Base-by-base conservation (phyloP, 495 filamentous ascomycete species). In the Entonaema liquescens region DNA sequence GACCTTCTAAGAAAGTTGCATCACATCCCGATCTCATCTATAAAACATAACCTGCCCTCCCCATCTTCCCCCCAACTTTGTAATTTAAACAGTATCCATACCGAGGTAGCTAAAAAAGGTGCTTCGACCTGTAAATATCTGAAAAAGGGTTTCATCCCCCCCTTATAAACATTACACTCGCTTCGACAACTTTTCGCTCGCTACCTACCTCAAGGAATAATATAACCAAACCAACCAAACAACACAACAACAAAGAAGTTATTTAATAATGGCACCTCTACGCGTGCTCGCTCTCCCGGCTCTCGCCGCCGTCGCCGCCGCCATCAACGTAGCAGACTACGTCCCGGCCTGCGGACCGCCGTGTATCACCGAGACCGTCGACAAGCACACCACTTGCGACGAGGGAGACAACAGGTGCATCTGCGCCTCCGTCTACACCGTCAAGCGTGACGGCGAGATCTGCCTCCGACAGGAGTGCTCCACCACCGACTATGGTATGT, bases 381-480 rank as follows among this genome's bases (percentile, higher is more conserved):
- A 42, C 35, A 40, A 69, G 42, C 62, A 76, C 58, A 81, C 80
- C 31, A 75, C 65, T 38, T 85, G 83, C 74, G 65, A 35, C 21
- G 28, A 38, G 28, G 69, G 64, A 59, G 83, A 85, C 77, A 79
- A 77, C 70, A 47, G 69, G 42, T 85, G 84, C 76, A 78, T 82
- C 67, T 86, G 84, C 77, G 57, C 56, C 53, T 35, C 74, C 23
- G 68, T 74, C 28, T 77, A 77, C 63, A 74, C 75, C 19, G 53
- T 77, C 56, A 75, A 74, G 69, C 75, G 75, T 2, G 73, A 77
- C 44, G 75, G 75, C 38, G 75, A 77, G 66, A 68, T 68, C 26
- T 77, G 75, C 54, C 70, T 77, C 49, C 75, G 75, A 15, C 31
- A 56, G 15, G 70, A 57, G 33, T 77, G 75, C 65, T 72, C 67